Base-by-base conservation (phyloP, 805 yeast genomes). In the Starmerella tilneyi region DNA sequence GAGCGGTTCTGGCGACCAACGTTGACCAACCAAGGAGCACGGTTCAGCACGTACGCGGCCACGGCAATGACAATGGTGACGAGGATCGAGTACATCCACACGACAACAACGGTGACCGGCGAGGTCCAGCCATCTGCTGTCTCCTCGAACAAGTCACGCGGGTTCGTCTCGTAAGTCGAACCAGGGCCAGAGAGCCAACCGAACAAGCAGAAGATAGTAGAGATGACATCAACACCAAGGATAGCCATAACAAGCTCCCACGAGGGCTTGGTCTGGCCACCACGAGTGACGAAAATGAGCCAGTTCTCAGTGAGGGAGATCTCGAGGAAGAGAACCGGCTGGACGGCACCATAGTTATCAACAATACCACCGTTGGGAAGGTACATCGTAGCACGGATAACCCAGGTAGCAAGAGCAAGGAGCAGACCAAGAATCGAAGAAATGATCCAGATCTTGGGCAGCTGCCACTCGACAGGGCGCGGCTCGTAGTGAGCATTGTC, bases 201-300 rank as follows among this genome's bases (percentile, higher is more conserved):
- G 79, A 85, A 85, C 65, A 84, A 71, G 61, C 82, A 70, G 79
- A 85, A 85, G 80, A 84, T 75, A 55, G 95, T 84, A 57, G 96
- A 89, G 61, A 85, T 72, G 74, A 84, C 73, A 73, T 85, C 95
- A 65, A 85, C 96, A 67, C 72, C 75, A 63, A 84, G 74, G 62
- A 85, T 94, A 65, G 96, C 96, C 75, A 86, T 92, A 61, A 89
- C 65, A 70, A 85, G 80, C 78, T 85, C 94, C 95, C 95, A 85
- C 42, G 94, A 81, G 75, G 96, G 96, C 89, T 88, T 79, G 84
- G 88, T 85, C 69, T 94, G 94, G 74, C 94, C 95, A 67, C 95
- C 95, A 76, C 96, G 81, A 64, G 96, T 85, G 63, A 85, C 76
- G 83, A 85, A 85, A 75, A 85, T 85, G 71, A 85, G 78, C 96